Percentiles rank a stretch among this genome's conserved stretches.
Evolutionary conservation across 2,329 filamentous ascomycete species (phyloP).

Genomic region (Aspergillus sp.): DNA sequence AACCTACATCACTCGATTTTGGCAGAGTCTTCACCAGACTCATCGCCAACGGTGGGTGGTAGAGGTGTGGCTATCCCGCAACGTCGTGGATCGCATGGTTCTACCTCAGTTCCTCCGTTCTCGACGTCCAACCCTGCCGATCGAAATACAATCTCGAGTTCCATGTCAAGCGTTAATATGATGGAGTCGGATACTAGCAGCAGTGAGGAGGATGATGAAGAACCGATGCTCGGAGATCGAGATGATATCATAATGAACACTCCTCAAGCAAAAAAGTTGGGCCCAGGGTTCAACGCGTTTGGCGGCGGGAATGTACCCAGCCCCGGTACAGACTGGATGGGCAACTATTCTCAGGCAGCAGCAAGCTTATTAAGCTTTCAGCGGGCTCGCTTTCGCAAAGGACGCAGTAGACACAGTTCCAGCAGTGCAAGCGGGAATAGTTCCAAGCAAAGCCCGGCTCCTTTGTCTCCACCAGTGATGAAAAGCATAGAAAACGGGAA

Average conservation of each 20-base stretch:
- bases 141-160: slow-evolving; percentile 72
- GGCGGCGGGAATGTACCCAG: slow-evolving; percentile 50
- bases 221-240: slow-evolving; percentile 65
- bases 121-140: slow-evolving; percentile 69
- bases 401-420: slow-evolving; percentile 64
- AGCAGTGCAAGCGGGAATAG: slow-evolving; percentile 69
- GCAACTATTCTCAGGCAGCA: slow-evolving; percentile 65
- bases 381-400: slow-evolving; percentile 57
- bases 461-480: slow-evolving; percentile 72
- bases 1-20: slow-evolving; percentile 94
- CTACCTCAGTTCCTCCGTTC: slow-evolving; percentile 62
- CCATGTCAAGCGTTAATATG: slow-evolving; percentile 76
- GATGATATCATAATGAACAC: slow-evolving; percentile 77
- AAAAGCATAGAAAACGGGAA: slow-evolving; percentile 55
- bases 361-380: slow-evolving; percentile 80
- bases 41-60: slow-evolving; percentile 79
- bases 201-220: slow-evolving; percentile 59
- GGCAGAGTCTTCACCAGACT: slow-evolving; percentile 86
- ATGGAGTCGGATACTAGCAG: slow-evolving; percentile 77
- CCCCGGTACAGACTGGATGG: slow-evolving; percentile 63
- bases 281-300: slow-evolving; percentile 46
- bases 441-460: slow-evolving; percentile 67
- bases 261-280: slow-evolving; percentile 68
- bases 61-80: slow-evolving; percentile 62
- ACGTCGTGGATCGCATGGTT: slow-evolving; percentile 61